Evolutionary conservation across 106 monocot species (phyloP).

Genomic region (Acorus calamus): DNA sequence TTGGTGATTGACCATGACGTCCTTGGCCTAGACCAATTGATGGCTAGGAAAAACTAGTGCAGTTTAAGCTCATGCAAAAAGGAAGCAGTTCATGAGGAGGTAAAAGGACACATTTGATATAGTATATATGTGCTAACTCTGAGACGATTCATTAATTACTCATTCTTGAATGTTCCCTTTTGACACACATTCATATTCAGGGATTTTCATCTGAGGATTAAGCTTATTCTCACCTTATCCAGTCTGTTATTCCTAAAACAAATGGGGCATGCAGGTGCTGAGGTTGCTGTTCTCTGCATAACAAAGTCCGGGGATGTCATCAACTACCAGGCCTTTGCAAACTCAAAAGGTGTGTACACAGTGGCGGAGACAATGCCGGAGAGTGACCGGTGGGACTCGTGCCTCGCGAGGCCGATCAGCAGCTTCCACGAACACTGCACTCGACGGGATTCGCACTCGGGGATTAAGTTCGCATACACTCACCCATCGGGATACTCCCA

Average conservation of each 20-base stretch:
- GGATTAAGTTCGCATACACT: slow-evolving; percentile 22
- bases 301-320: slow-evolving; percentile 80
- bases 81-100: too few relatives aligned
- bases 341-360: slow-evolving; percentile 54
- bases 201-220: too few relatives aligned
- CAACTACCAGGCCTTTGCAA: slow-evolving; percentile 85
- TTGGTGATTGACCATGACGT: too few relatives aligned
- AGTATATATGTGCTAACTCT: too few relatives aligned
- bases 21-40: too few relatives aligned
- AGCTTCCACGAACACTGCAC: slow-evolving; percentile 27
- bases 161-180: too few relatives aligned
- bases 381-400: slow-evolving; percentile 58
- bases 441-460: slow-evolving; percentile 3
- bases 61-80: too few relatives aligned
- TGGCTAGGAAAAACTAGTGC: too few relatives aligned
- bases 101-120: too few relatives aligned
- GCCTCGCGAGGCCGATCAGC: slow-evolving; percentile 26
- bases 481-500: slow-evolving; percentile 27
- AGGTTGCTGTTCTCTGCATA: slow-evolving; percentile 87
- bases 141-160: too few relatives aligned
- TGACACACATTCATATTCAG: too few relatives aligned
- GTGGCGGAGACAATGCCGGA: slow-evolving; percentile 88
- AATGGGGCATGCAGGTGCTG: slow-evolving; percentile 39
- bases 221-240: too few relatives aligned
- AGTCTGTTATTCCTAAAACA: neutral